phyloP scores from a whole-genome alignment of 768 basidiomycete species.

The Lepiota brunneoincarnata region DNA sequence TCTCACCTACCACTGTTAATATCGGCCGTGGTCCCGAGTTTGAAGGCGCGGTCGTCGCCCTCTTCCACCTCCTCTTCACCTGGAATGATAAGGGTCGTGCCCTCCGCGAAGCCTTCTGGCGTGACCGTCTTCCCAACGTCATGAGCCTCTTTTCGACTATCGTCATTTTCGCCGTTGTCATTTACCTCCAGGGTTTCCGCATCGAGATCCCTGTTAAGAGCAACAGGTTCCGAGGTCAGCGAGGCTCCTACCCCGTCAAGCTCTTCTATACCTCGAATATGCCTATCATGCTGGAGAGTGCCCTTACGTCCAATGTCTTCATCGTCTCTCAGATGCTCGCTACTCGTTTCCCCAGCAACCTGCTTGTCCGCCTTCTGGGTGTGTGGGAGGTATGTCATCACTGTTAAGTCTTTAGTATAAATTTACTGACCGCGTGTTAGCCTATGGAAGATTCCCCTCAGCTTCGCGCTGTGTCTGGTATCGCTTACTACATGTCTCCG shows the following conservation, averaged over 20 bases:
- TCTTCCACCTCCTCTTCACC: constrained; percentile 97
- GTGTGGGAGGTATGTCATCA: constrained; percentile 89
- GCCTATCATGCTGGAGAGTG: constrained; percentile 99
- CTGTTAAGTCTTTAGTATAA: background rate
- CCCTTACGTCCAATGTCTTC: constrained; percentile 91
- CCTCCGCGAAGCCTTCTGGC: constrained; percentile 96
- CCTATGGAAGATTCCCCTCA: constrained; percentile 94
- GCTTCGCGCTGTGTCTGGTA: constrained; percentile 83
- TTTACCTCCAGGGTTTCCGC: constrained; percentile 98
- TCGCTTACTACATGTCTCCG: constrained; percentile 97
- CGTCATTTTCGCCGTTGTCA: constrained; percentile 89
- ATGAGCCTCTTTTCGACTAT: constrained; percentile 97
- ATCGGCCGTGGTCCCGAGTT: constrained; percentile 98
- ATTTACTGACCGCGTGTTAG: constrained; percentile 37
- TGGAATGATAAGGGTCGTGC: constrained; percentile 99
- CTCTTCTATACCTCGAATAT: constrained; percentile 99
- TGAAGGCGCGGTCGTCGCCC: constrained; percentile 92
- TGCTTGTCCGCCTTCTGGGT: constrained; percentile 87
- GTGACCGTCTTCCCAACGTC: constrained; percentile 93
- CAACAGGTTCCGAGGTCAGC: constrained; percentile 94
- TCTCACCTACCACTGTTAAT: constrained; percentile 97
- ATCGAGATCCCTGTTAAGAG: constrained; percentile 98
- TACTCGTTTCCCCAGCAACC: constrained; percentile 85
- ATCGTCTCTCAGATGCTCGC: constrained; percentile 96
- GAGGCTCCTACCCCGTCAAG: constrained; percentile 95